Base-by-base conservation (phyloP, 805 yeast genomes). In the Ogataea pilisensis region DNA sequence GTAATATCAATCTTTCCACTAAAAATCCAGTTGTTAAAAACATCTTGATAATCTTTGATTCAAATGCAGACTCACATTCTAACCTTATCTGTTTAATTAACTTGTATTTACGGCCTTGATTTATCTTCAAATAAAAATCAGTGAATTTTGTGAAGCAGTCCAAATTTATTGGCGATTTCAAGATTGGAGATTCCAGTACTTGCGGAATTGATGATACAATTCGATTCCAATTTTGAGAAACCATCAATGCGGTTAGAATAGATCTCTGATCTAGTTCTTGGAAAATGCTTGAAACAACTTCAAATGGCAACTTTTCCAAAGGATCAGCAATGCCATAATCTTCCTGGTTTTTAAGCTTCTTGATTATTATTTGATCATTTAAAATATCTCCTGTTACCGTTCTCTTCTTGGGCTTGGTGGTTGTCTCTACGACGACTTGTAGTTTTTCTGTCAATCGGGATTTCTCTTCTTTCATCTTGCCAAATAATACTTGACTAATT, bases 401-500 rank as follows among this genome's bases (percentile, higher is more conserved):
- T n/a, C n/a, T 41, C 35, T 42, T 24, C 44, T 9, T 24, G 47
- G 9, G 34, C 29, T 39, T 38, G 2, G 19, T 14, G n/a, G 14
- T 21, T 2, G 25, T 27, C 18, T 28, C 8, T 14, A 9, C 9
- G 11, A 31, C 11, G 11, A 32, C 38, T 11, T 17, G 25, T 20
- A 39, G 21, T 28, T 21, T 35, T 22, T 42, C 31, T 20, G 18
- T 37, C 31, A 54, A 31, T 2, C 14, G 14, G 1, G 31, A 34
- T 29, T 39, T 39, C 31, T 53, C 49, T 2, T 18, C 24, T 44
- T 38, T 48, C 57, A 47, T 58, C 41, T 49, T 65, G 1, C 43
- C 40, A 28, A 60, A 60, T 19, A 73, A 54, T 21, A 57, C 53
- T 24, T 60, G 58, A 16, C 68, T 66, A 13, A 69, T 64, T 12